phyloP scores from a whole-genome alignment of 768 basidiomycete genomes.

The Leccinum aurantiacum region DNA sequence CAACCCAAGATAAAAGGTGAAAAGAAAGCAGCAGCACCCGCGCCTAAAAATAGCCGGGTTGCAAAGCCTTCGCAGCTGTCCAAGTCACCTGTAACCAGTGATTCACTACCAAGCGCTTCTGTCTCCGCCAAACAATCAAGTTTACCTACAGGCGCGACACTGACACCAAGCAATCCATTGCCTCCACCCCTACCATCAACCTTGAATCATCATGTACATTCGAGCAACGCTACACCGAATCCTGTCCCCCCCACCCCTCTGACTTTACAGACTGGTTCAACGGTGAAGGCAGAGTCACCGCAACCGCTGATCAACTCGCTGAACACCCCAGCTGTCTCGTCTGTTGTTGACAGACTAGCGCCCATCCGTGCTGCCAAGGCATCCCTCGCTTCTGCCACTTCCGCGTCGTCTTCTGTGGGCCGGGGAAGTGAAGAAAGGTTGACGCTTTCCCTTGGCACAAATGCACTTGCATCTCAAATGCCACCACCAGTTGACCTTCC shows the following conservation, averaged over 20 bases:
- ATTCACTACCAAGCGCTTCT: slow-evolving; percentile 18
- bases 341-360: slow-evolving; percentile 28
- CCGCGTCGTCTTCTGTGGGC: slow-evolving; percentile 13
- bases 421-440: not conserved
- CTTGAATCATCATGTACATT: not conserved
- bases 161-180: not conserved
- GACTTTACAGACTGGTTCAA: slow-evolving; percentile 14
- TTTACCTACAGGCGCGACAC: not conserved
- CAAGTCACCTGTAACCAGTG: slow-evolving; percentile 19
- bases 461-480: not conserved
- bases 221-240: not conserved
- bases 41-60: not conserved
- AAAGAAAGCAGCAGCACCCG: slow-evolving; percentile 4
- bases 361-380: slow-evolving; percentile 36
- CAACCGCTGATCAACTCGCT: slow-evolving; percentile 9
- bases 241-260: not conserved
- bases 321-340: slow-evolving; percentile 8
- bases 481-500: not conserved
- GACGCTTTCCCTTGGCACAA: not conserved
- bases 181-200: not conserved
- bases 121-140: not conserved
- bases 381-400: slow-evolving; percentile 14
- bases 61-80: slow-evolving; percentile 4
- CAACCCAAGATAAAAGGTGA: slow-evolving; percentile 5
- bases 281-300: slow-evolving; percentile 21